Evolutionary conservation across 345 rosid genomes (phyloP), one percentile per base, ranked within the genome.

Genomic region (Punica granatum): DNA sequence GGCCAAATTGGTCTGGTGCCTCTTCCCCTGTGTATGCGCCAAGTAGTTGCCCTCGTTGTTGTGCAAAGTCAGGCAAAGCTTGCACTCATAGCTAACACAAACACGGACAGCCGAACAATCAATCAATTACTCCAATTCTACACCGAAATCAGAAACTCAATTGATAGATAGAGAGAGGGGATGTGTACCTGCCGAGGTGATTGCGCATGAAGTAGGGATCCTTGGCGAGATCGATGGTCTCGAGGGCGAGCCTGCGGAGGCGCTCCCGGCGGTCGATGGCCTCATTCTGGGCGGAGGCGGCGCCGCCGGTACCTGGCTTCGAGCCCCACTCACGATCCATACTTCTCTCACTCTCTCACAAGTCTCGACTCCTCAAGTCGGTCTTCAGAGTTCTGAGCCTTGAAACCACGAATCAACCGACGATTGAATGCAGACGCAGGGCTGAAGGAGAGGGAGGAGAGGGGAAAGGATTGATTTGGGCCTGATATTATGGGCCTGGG

Each of bases 301-400:
- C 96, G 70, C 98, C 99, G 53, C 99, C 98, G 71, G 96, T 86
- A 11, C 99, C 97, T 5, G 98, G 99, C 81, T 94, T 94, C 71
- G 98, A 94, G 30, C 99, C 99, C 93, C 96, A 94, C 0, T 91
- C 98, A 76, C 99, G 85, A 68, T 94, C 98, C 98, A 91, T 91
- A 2, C 26, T 35, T 49, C 51, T 26, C 36, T 35, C 41, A 3
- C 69, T 67, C 69, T n/a, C n/a, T n/a, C n/a, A n/a, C n/a, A n/a
- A n/a, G n/a, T n/a, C n/a, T n/a, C n/a, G n/a, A n/a, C 58, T 39
- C 14, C 23, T 46, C 39, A 26, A 19, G 58, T n/a, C 58, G 26
- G 21, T 19, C 53, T 46, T 23, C 3, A 6, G 25, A n/a, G 25
- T 10, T 48, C 9, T 12, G 28, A 51, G 19, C 51, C 51, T n/a